Percentiles rank a stretch among this genome's conserved stretches.
Conservation (phyloP, 2,329 filamentous ascomycete species). For the Aureobasidium subglaciale region DNA sequence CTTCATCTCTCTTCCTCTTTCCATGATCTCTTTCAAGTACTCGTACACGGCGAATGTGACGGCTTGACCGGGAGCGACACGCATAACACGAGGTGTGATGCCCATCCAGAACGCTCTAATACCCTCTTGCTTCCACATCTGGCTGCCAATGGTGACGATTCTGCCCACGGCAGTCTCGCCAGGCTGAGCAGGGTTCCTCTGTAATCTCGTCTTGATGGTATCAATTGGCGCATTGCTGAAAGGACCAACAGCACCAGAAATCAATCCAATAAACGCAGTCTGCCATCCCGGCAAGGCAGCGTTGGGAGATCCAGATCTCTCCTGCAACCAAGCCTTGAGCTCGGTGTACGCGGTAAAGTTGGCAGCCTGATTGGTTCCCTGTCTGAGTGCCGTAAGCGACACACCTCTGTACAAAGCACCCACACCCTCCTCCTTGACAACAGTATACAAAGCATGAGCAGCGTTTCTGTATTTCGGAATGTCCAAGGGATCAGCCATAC, state of each 20-base stretch:
- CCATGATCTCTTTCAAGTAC: slow-evolving; percentile 43
- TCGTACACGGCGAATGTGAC: slow-evolving; percentile 59
- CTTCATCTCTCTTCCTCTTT: slow-evolving; percentile 41
- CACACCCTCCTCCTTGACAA: slow-evolving; percentile 83
- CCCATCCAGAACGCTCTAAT: slow-evolving; percentile 97
- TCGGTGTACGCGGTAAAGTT: slow-evolving; percentile 98
- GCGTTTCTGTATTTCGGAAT: slow-evolving; percentile 96
- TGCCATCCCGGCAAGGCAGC: slow-evolving; percentile 74
- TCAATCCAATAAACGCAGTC: slow-evolving; percentile 82
- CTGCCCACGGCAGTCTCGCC: slow-evolving; percentile 71
- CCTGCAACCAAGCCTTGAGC: slow-evolving; percentile 72
- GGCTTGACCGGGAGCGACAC: slow-evolving; percentile 90
- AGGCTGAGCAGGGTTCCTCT: slow-evolving; percentile 76
- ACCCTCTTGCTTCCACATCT: slow-evolving; percentile 73
- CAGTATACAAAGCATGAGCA: slow-evolving; percentile 74
- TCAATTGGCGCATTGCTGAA: slow-evolving; percentile 97
- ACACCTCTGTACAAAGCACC: slow-evolving; percentile 89
- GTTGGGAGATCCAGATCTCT: slow-evolving; percentile 63
- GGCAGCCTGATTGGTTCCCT: slow-evolving; percentile 95
- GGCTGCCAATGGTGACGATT: slow-evolving; percentile 65
- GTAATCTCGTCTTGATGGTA: slow-evolving; percentile 95
- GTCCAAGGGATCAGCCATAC: slow-evolving; percentile 93
- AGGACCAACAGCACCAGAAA: slow-evolving; percentile 90
- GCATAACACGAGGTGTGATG: slow-evolving; percentile 95
- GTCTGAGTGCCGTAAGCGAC: slow-evolving; percentile 81